Conservation (phyloP, 2,329 filamentous ascomycete genomes). For the Aspergillus viridinutans region DNA sequence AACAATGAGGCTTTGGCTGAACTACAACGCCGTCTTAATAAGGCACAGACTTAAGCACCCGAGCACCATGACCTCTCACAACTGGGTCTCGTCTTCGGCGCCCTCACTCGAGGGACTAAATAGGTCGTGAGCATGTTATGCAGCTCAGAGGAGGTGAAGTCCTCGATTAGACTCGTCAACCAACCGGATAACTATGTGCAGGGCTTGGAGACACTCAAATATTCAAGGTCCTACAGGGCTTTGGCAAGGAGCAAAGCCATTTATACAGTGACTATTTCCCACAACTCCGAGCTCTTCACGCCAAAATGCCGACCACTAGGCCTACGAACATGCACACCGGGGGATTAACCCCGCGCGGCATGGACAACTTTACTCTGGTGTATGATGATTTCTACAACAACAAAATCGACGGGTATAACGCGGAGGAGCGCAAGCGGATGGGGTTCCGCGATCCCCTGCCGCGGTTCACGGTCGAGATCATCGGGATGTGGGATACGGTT, state of each 20-base stretch:
- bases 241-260: too few relatives aligned
- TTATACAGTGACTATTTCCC: too few relatives aligned
- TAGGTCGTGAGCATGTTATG: background rate
- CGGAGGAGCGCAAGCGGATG: constrained; percentile 7
- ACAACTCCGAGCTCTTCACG: too few relatives aligned
- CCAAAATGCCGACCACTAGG: too few relatives aligned
- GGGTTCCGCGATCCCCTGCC: constrained; percentile 15
- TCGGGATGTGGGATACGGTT: constrained; percentile 46
- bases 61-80: background rate
- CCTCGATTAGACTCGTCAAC: background rate
- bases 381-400: constrained; percentile 20
- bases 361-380: constrained; percentile 22
- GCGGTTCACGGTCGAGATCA: constrained; percentile 34
- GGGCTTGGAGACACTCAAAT: too few relatives aligned
- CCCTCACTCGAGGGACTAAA: background rate
- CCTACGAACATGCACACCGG: too few relatives aligned
- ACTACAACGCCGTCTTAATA: background rate
- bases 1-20: background rate
- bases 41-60: background rate
- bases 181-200: too few relatives aligned
- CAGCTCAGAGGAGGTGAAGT: background rate
- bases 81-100: background rate
- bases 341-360: constrained; percentile 9
- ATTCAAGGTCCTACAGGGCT: too few relatives aligned
- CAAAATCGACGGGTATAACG: constrained; percentile 3